Conservation (phyloP, 2,329 filamentous ascomycete species). For the Beauveria varroae region DNA sequence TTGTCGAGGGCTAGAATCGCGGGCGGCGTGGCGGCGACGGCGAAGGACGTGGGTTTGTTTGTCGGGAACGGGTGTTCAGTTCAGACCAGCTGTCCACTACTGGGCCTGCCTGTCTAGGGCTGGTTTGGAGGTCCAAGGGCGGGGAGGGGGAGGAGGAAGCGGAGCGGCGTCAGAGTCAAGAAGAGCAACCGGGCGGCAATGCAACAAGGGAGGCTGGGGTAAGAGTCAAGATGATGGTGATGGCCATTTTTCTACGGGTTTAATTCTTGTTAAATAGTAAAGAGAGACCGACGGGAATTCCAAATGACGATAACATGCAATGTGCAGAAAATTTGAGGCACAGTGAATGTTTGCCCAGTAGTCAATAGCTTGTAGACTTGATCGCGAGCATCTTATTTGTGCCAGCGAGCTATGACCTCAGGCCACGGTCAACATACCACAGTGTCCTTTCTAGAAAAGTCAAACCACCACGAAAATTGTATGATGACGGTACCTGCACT, state of each 20-base stretch:
- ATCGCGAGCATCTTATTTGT: not conserved
- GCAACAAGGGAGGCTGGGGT: slow-evolving; percentile 6
- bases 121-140: not conserved
- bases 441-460: slow-evolving; percentile 27
- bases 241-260: not conserved
- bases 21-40: not conserved
- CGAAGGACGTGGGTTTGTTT: not conserved
- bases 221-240: not conserved
- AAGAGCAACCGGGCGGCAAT: not conserved
- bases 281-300: too few relatives aligned
- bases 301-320: too few relatives aligned
- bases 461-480: not conserved
- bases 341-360: not conserved
- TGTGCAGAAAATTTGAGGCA: not conserved
- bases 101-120: not conserved
- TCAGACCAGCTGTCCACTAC: slow-evolving; percentile 13
- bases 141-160: not conserved
- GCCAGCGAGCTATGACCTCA: slow-evolving; percentile 22
- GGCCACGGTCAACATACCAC: slow-evolving; percentile 20
- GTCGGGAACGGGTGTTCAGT: not conserved
- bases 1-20: not conserved
- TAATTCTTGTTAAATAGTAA: too few relatives aligned
- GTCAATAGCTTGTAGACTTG: not conserved
- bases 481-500: not conserved
- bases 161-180: not conserved